Conservation (phyloP, 805 yeast species). For the Ogataea trehaloabstinens region DNA sequence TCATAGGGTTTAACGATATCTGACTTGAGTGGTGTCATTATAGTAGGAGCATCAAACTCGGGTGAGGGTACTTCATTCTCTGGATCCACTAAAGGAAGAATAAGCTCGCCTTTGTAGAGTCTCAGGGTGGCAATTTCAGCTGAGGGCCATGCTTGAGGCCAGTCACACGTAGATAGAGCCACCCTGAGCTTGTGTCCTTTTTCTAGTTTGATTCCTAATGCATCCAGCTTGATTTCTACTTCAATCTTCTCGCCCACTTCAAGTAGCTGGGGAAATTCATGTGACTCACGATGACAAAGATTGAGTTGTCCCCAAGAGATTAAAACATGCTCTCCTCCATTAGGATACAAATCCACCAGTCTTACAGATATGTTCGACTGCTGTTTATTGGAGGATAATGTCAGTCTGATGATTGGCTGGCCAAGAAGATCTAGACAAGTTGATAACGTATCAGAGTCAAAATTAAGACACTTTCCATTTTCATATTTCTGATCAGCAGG, state of each 20-base stretch:
- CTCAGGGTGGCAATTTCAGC: conserved; percentile 39
- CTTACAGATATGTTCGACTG: conserved; percentile 40
- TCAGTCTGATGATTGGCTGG: conserved; percentile 33
- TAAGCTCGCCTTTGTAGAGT: conserved; percentile 30
- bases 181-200: conserved; percentile 39
- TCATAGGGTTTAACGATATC: conserved; percentile 26
- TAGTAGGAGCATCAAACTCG: conserved; percentile 30
- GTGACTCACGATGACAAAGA: conserved; percentile 39
- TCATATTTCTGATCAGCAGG: conserved; percentile 44
- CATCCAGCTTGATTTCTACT: conserved; percentile 37
- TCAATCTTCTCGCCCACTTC: conserved; percentile 33
- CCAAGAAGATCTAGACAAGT: conserved; percentile 34
- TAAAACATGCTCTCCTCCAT: conserved; percentile 35
- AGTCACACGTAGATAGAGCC: conserved; percentile 43
- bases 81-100: conserved; percentile 30
- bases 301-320: conserved; percentile 48
- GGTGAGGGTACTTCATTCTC: conserved; percentile 19
- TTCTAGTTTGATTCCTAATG: conserved; percentile 35
- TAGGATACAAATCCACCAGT: conserved; percentile 40
- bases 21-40: conserved; percentile 28
- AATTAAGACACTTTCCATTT: conserved; percentile 38
- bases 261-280: conserved; percentile 39
- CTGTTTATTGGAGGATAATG: conserved; percentile 35
- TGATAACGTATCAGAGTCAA: conserved; percentile 32
- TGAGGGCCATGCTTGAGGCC: conserved; percentile 49